These are phyloP conservation scores for maize (Zea mays) DNA, from an alignment of 176 grass and related monocot genomes.

Conservation along the genomic window Zm-B73-REFERENCE-NAM-5.0 NC_050101.1:17317001-17317500, in stretches of 20 bases:
- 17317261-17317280: slow-evolving; percentile 77
- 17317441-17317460: slow-evolving; percentile 65
- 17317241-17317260: slow-evolving; percentile 68
- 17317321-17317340: slow-evolving; percentile 59
- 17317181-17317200: slow-evolving; percentile 10
- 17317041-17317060: slow-evolving; percentile 76
- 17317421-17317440: slow-evolving; percentile 63
- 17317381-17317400: slow-evolving; percentile 72
- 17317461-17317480: slow-evolving; percentile 73
- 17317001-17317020: slow-evolving; percentile 78
- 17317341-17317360: slow-evolving; percentile 81
- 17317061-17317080: slow-evolving; percentile 71
- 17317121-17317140: not conserved
- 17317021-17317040: slow-evolving; percentile 63
- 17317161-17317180: slow-evolving; percentile 19
- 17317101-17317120: slow-evolving; percentile 12
- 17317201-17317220: slow-evolving; percentile 16
- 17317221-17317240: slow-evolving; percentile 45
- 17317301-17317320: slow-evolving; percentile 70
- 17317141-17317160: not conserved
- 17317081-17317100: slow-evolving; percentile 55
- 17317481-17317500: slow-evolving; percentile 60
- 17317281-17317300: slow-evolving; percentile 81
- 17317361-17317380: slow-evolving; percentile 45
- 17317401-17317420: slow-evolving; percentile 57